Conservation (phyloP, 2,329 filamentous ascomycete species). For the Penicillium sp. region DNA sequence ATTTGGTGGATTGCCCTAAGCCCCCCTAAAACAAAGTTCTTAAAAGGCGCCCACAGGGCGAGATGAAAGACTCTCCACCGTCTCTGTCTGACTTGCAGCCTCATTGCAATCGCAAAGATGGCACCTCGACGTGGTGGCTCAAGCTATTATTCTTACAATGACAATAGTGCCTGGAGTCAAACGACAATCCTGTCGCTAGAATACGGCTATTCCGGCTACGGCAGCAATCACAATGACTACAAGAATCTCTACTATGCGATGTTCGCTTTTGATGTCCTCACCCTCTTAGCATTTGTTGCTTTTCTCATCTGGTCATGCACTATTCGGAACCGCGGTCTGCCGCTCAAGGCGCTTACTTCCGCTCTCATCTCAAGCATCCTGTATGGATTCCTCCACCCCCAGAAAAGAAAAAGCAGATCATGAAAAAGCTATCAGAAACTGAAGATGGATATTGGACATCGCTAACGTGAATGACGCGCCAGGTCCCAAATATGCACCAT, state of each 20-base stretch:
- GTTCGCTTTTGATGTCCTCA: constrained; percentile 22
- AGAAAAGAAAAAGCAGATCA: not conserved
- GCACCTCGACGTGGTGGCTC: constrained; percentile 16
- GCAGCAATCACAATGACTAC: not conserved
- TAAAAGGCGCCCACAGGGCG: not conserved
- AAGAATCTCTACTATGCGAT: constrained; percentile 4
- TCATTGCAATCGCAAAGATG: constrained; percentile 8
- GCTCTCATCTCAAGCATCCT: constrained; percentile 16
- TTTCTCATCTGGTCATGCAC: constrained; percentile 22
- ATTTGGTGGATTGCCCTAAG: not conserved
- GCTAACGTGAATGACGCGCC: not conserved
- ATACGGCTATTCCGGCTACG: not conserved
- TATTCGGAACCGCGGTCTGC: constrained; percentile 16
- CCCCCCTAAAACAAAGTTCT: not conserved
- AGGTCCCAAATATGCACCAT: constrained; percentile 15
- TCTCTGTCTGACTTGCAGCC: not conserved
- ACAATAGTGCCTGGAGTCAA: constrained; percentile 6
- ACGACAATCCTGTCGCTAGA: constrained; percentile 1
- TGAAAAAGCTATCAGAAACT: not conserved
- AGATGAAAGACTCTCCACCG: not conserved
- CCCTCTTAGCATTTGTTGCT: constrained; percentile 16
- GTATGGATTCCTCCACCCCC: constrained; percentile 6
- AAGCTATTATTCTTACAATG: not conserved
- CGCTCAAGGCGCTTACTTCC: constrained; percentile 12
- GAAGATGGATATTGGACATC: not conserved